These are phyloP conservation scores for Paecilomyces niveus DNA, from an alignment of 2,329 filamentous ascomycete species.

Conservation along the genomic window DNA sequence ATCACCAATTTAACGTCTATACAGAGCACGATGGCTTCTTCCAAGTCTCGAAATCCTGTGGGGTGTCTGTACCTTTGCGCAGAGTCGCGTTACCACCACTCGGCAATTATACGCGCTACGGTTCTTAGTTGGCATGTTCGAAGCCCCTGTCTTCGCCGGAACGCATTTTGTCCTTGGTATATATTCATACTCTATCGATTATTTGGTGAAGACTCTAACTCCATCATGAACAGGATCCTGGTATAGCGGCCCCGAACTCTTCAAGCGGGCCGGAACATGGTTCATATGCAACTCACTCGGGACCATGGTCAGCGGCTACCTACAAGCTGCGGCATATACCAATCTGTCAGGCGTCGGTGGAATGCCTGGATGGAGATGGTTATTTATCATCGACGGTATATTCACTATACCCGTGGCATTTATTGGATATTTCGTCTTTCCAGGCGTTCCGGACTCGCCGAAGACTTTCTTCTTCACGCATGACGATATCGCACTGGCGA, in stretches of 20 bases:
- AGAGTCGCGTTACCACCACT: constrained; percentile 23
- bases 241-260: constrained; percentile 40
- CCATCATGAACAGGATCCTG: constrained; percentile 22
- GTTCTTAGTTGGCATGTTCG: constrained; percentile 26
- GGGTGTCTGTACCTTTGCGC: constrained; percentile 28
- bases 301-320: constrained; percentile 52
- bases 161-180: constrained; percentile 24
- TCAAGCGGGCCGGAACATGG: constrained; percentile 50
- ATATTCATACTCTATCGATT: not conserved
- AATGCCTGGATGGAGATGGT: constrained; percentile 47
- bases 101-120: constrained; percentile 27
- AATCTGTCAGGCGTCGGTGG: constrained; percentile 45
- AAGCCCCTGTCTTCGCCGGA: constrained; percentile 26
- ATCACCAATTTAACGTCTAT: not conserved
- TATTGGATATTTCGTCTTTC: constrained; percentile 45
- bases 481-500: constrained; percentile 30
- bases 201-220: not conserved
- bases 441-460: constrained; percentile 34
- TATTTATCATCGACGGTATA: constrained; percentile 53
- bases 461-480: constrained; percentile 33
- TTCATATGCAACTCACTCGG: constrained; percentile 48
- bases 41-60: constrained; percentile 25
- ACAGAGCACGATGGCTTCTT: constrained; percentile 7
- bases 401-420: constrained; percentile 51
- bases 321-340: constrained; percentile 49